Conservation (phyloP, 108 stramenopile genomes). For the Fragilaria crotonensis region DNA sequence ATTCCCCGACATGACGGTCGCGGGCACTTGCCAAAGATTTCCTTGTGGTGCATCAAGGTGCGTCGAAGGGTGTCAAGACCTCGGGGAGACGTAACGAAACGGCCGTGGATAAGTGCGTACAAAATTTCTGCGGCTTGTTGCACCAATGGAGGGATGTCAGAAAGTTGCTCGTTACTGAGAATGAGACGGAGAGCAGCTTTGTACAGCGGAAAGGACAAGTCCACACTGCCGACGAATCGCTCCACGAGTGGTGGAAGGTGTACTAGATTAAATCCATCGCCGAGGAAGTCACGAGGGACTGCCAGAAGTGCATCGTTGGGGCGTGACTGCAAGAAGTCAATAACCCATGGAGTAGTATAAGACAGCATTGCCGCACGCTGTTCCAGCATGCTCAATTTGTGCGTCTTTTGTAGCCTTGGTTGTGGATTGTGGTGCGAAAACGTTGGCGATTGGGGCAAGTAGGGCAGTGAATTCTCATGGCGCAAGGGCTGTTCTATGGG, state of each 20-base stretch:
- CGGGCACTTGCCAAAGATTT: constrained; percentile 53
- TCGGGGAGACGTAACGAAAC: constrained; percentile 38
- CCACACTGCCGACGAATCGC: constrained; percentile 8
- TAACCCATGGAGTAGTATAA: constrained; percentile 28
- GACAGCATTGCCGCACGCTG: constrained; percentile 7
- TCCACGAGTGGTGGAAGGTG: constrained; percentile 51
- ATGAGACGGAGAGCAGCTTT: constrained; percentile 33
- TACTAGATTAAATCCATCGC: constrained; percentile 48
- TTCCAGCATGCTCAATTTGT: no score
- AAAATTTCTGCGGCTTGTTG: constrained; percentile 42
- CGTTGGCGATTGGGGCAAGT: no score
- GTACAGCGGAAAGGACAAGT: constrained; percentile 3
- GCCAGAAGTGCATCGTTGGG: constrained; percentile 34
- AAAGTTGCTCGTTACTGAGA: constrained; percentile 18
- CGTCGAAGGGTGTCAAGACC: constrained; percentile 46
- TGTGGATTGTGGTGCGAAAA: no score
- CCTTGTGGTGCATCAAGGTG: constrained; percentile 10
- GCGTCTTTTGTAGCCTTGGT: no score
- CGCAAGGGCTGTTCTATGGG: no score
- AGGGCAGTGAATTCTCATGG: no score
- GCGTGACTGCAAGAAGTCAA: constrained; percentile 5
- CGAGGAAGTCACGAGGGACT: constrained; percentile 43
- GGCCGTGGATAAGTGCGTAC: constrained; percentile 41
- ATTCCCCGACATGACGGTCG: constrained; percentile 30
- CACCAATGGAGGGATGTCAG: constrained; percentile 16